These are phyloP conservation scores for Naganishia liquefaciens DNA, from an alignment of 1,284 basidiomycete genomes.

Conservation along the genomic window DNA sequence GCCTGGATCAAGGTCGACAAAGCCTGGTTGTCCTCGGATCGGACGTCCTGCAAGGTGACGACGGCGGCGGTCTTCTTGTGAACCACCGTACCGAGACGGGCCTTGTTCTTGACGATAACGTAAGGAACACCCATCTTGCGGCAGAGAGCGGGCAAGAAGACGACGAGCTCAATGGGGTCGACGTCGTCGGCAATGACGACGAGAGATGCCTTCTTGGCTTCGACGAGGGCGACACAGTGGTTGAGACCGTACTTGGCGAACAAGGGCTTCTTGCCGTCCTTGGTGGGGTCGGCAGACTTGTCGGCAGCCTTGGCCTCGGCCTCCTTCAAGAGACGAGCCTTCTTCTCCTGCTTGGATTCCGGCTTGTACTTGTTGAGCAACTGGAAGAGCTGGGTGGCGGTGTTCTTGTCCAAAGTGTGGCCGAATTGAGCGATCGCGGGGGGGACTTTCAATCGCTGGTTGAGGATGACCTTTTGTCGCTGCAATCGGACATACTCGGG, in stretches of 20 bases:
- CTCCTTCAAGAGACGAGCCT: slow-evolving; percentile 84
- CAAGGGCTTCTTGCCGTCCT: slow-evolving; percentile 86
- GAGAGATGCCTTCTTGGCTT: slow-evolving; percentile 95
- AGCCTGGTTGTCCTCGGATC: slow-evolving; percentile 90
- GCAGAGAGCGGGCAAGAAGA: slow-evolving; percentile 97
- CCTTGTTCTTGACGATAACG: slow-evolving; percentile 96
- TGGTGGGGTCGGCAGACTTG: slow-evolving; percentile 52
- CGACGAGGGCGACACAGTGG: slow-evolving; percentile 91
- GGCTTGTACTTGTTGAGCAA: slow-evolving; percentile 85
- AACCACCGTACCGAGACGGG: slow-evolving; percentile 92
- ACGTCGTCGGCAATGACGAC: slow-evolving; percentile 98
- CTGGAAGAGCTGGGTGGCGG: slow-evolving; percentile 96
- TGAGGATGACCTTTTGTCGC: slow-evolving; percentile 96
- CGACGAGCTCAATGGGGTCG: slow-evolving; percentile 96
- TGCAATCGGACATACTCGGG: slow-evolving; percentile 98
- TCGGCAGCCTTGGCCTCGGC: slow-evolving; percentile 64
- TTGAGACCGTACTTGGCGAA: slow-evolving; percentile 97
- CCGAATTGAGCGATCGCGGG: slow-evolving; percentile 98
- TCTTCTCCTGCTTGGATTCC: slow-evolving; percentile 89
- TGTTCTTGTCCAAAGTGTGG: slow-evolving; percentile 99
- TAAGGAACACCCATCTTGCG: slow-evolving; percentile 98
- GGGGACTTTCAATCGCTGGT: slow-evolving; percentile 98
- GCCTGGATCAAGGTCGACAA: slow-evolving; percentile 89
- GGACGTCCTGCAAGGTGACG: slow-evolving; percentile 87
- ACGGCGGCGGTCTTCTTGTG: slow-evolving; percentile 98